phyloP scores from a whole-genome alignment of 345 rosid genomes.

The Melaleuca alternifolia region DNA sequence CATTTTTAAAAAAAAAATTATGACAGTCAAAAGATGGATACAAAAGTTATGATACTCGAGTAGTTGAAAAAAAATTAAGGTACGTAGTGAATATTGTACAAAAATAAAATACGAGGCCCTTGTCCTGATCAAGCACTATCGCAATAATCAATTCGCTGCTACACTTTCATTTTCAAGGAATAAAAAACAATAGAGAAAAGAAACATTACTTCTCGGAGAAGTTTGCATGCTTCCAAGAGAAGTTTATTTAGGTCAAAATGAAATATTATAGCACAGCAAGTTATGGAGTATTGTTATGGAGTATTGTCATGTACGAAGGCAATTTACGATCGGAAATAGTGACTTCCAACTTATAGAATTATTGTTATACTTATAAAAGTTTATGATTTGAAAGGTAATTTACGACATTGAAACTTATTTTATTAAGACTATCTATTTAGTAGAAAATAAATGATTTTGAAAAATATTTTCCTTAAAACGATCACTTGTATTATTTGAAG shows the following conservation, averaged over 20 bases:
- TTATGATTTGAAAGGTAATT: background rate
- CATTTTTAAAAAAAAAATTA: no score
- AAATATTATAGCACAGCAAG: background rate
- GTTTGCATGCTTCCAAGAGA: background rate
- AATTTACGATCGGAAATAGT: background rate
- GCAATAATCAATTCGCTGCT: background rate
- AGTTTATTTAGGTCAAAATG: background rate
- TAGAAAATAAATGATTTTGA: no score
- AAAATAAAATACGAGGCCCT: no score
- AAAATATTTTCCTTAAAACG: no score
- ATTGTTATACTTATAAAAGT: background rate
- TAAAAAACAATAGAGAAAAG: background rate
- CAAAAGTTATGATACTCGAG: no score
- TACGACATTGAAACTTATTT: accelerated
- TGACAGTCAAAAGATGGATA: no score
- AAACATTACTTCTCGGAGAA: background rate
- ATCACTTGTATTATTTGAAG: no score
- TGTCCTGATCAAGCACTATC: no score
- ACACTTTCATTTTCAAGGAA: no score
- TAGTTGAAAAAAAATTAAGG: no score
- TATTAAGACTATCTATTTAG: background rate
- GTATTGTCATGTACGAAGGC: background rate
- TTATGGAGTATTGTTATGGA: background rate
- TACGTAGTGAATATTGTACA: no score
- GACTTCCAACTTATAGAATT: no score